phyloP scores from a whole-genome alignment of 106 monocot species.

The Platanthera zijinensis region DNA sequence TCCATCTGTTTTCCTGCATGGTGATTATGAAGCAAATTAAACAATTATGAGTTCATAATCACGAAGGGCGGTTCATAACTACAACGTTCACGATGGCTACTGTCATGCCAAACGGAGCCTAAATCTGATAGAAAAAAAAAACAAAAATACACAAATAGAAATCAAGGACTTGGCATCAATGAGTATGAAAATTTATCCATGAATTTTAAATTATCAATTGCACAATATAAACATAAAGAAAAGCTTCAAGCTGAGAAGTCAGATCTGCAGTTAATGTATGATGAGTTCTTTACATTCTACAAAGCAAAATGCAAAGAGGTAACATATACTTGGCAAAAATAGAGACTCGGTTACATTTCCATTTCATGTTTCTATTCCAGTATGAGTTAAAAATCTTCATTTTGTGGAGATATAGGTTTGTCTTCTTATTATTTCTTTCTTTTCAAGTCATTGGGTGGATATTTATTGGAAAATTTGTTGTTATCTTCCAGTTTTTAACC shows the following conservation, averaged over 20 bases:
- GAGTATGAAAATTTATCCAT: too few relatives aligned
- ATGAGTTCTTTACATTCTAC: conserved; percentile 54
- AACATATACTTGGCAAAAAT: neutral
- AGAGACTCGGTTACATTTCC: neutral
- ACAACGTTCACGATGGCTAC: too few relatives aligned
- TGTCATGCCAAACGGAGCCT: too few relatives aligned
- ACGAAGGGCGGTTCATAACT: too few relatives aligned
- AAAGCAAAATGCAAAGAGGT: conserved; percentile 66
- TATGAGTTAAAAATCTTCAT: neutral
- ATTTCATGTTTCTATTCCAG: neutral
- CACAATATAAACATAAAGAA: conserved; percentile 14
- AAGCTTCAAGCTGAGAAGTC: conserved; percentile 84
- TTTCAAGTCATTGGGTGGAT: neutral
- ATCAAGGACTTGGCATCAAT: too few relatives aligned
- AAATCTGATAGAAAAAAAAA: too few relatives aligned
- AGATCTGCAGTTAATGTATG: conserved; percentile 77
- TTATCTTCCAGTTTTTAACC: neutral
- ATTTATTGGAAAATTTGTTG: neutral
- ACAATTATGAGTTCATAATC: too few relatives aligned
- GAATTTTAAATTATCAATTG: too few relatives aligned
- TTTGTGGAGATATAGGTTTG: neutral
- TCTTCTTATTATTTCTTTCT: neutral
- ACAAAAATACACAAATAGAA: too few relatives aligned
- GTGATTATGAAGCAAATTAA: too few relatives aligned
- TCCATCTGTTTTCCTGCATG: too few relatives aligned